Percentiles rank a stretch among this genome's conserved stretches.
These are phyloP conservation scores for Plenodomus lindquistii DNA, from an alignment of 2,329 filamentous ascomycete species.

Conservation along the genomic window DNA sequence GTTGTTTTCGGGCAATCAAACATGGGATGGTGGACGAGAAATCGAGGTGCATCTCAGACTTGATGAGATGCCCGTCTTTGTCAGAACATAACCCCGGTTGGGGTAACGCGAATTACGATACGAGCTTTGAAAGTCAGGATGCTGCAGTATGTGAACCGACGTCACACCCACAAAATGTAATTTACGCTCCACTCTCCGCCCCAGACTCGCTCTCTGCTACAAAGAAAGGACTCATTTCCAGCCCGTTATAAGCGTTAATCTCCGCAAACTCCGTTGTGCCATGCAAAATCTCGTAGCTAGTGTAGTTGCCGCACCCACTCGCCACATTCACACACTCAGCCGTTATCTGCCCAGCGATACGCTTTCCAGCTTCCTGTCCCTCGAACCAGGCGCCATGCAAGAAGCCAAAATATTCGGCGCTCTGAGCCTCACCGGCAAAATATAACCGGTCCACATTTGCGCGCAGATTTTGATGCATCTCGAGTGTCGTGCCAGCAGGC, in stretches of 20 bases:
- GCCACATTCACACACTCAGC: slow-evolving; percentile 26
- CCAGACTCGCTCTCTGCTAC: slow-evolving; percentile 9
- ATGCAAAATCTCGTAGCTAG: slow-evolving; percentile 33
- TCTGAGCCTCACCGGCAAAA: slow-evolving; percentile 69
- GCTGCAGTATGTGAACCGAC: too few relatives aligned
- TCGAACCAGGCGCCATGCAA: slow-evolving; percentile 55
- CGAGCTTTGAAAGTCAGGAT: too few relatives aligned
- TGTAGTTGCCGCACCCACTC: slow-evolving; percentile 32
- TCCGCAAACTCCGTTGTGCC: slow-evolving; percentile 35
- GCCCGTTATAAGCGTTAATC: slow-evolving; percentile 37
- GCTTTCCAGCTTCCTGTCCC: slow-evolving; percentile 35
- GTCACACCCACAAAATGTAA: too few relatives aligned
- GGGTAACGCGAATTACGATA: too few relatives aligned
- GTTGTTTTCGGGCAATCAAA: slow-evolving; percentile 39
- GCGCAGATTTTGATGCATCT: slow-evolving; percentile 69
- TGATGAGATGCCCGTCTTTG: slow-evolving; percentile 55
- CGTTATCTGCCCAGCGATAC: slow-evolving; percentile 35
- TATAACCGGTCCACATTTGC: slow-evolving; percentile 65
- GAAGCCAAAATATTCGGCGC: slow-evolving; percentile 67
- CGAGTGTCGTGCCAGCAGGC: slow-evolving; percentile 65
- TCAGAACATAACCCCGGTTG: slow-evolving; percentile 16
- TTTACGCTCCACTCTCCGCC: neutral
- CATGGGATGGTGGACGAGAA: slow-evolving; percentile 46
- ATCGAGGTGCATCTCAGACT: slow-evolving; percentile 52
- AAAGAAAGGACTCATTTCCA: slow-evolving; percentile 33